Conservation (phyloP, 176 grass and related monocot genomes). For the Chloris gayana region DNA sequence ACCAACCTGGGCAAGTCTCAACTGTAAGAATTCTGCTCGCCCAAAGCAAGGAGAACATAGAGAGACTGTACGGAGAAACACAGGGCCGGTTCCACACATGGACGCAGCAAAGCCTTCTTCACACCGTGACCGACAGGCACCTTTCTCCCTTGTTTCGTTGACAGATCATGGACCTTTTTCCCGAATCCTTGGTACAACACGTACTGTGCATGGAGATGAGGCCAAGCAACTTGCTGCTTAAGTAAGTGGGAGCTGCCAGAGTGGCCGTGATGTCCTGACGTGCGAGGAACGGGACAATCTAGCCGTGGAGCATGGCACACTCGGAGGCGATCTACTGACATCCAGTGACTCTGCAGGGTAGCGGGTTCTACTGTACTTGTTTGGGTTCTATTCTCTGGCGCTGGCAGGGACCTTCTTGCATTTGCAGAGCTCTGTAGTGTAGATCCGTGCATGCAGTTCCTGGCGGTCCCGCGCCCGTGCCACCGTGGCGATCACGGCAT, state of each 20-base stretch:
- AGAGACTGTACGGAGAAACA: background rate
- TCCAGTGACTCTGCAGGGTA: background rate
- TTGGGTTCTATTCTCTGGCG: background rate
- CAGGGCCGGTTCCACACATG: too few relatives aligned
- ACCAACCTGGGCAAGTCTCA: background rate
- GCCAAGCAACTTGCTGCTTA: background rate
- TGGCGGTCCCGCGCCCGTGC: background rate
- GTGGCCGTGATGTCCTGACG: background rate
- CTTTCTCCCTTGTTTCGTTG: background rate
- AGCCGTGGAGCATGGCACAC: background rate
- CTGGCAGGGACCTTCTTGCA: background rate
- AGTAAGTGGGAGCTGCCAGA: background rate
- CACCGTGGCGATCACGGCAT: slow-evolving; percentile 14
- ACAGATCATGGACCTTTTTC: background rate
- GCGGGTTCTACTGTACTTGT: background rate
- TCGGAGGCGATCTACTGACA: background rate
- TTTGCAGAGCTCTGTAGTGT: background rate
- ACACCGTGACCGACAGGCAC: too few relatives aligned
- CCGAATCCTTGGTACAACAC: background rate
- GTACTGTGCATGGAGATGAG: background rate
- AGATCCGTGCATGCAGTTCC: slow-evolving; percentile 31
- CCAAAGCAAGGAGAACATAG: background rate
- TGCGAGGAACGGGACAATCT: background rate
- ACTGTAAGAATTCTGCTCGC: background rate
- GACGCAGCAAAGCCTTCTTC: too few relatives aligned